phyloP scores from a whole-genome alignment of 495 filamentous ascomycete genomes.

The Cudoniella acicularis region DNA sequence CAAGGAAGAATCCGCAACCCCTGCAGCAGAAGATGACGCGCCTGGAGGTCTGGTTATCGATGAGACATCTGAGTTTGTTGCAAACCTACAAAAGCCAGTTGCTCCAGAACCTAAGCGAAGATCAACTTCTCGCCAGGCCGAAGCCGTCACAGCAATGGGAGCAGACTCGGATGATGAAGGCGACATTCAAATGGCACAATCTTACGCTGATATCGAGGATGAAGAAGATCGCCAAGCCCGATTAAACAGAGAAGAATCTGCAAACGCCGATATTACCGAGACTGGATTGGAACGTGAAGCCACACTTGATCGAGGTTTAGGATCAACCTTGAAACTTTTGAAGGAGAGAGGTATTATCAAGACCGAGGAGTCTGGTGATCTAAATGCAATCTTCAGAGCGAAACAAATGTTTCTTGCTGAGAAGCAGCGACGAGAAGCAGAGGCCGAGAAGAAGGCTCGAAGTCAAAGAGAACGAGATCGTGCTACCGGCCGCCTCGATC shows the following conservation, averaged over 20 bases:
- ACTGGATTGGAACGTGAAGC: conserved; percentile 85
- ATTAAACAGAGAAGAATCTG: conserved; percentile 47
- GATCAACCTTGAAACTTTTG: conserved; percentile 75
- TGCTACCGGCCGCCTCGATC: conserved; percentile 72
- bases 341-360: conserved; percentile 78
- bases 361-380: conserved; percentile 53
- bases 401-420: conserved; percentile 78
- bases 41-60: conserved; percentile 82
- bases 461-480: conserved; percentile 84
- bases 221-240: conserved; percentile 47
- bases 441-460: conserved; percentile 75
- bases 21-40: conserved; percentile 38
- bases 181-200: conserved; percentile 61
- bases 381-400: conserved; percentile 67
- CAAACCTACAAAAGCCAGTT: conserved; percentile 68
- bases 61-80: conserved; percentile 92
- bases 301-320: conserved; percentile 71
- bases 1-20: conserved; percentile 63
- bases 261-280: conserved; percentile 51
- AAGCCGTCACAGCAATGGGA: conserved; percentile 42
- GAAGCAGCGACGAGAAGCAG: conserved; percentile 66
- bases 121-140: conserved; percentile 31
- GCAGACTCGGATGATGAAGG: conserved; percentile 49
- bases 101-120: conserved; percentile 56
- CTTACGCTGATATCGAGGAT: conserved; percentile 55